Conservation (phyloP, 805 yeast genomes). For the Blastobotrys peoriensis region DNA sequence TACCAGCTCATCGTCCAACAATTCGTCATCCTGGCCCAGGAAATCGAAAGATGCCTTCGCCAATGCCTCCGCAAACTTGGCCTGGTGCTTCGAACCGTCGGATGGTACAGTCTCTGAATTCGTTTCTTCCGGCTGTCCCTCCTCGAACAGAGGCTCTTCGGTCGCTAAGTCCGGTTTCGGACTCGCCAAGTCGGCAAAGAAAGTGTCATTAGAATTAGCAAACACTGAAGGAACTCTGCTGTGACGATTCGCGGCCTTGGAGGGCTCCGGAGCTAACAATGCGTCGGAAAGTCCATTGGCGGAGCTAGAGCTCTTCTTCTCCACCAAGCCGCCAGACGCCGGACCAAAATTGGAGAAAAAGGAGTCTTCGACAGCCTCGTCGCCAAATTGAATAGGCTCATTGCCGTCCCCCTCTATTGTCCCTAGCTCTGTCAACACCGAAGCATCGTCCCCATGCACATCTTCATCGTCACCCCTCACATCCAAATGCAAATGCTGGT, state of each 20-base stretch:
- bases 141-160: not conserved
- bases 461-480: not conserved
- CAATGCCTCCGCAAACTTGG: not conserved
- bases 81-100: not conserved
- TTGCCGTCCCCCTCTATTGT: not conserved
- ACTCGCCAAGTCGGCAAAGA: constrained; percentile 1
- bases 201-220: constrained; percentile 8
- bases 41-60: not conserved
- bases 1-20: not conserved
- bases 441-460: not conserved
- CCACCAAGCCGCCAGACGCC: too few species aligned
- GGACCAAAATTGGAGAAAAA: constrained; percentile 1
- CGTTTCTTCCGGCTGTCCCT: not conserved
- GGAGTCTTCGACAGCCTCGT: not conserved
- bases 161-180: not conserved
- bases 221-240: constrained; percentile 10
- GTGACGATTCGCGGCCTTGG: constrained; percentile 4
- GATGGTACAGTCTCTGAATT: not conserved
- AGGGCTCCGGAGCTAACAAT: too few species aligned
- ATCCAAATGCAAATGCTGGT: not conserved
- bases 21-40: not conserved
- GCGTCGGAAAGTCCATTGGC: too few species aligned
- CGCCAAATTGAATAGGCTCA: not conserved
- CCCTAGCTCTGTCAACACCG: not conserved
- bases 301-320: too few species aligned